phyloP scores from a whole-genome alignment of 768 basidiomycete genomes.

The Kwoniella heveanensis region DNA sequence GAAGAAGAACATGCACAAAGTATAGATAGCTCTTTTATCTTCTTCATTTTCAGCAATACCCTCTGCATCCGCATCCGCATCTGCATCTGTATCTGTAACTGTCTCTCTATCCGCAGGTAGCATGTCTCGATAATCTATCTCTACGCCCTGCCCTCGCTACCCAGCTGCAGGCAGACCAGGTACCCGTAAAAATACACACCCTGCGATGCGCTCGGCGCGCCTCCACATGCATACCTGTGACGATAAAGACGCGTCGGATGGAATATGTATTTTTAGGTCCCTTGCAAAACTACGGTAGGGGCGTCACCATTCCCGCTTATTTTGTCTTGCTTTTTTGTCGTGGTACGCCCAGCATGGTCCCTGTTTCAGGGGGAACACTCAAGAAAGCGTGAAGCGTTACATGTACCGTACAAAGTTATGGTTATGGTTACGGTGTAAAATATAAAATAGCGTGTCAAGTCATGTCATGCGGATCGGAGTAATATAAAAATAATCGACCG shows the following conservation, averaged over 20 bases:
- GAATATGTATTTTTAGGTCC: neutral
- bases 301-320: neutral
- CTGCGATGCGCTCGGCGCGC: neutral
- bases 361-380: neutral
- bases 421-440: neutral
- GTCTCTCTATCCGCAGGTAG: too few species aligned
- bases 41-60: too few species aligned
- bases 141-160: too few species aligned
- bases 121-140: too few species aligned
- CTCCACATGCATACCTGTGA: neutral
- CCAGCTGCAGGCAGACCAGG: neutral
- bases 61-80: too few species aligned
- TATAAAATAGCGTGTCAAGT: too few species aligned
- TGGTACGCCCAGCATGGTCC: too few species aligned
- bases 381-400: too few species aligned
- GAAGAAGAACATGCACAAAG: too few species aligned
- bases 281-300: too few species aligned
- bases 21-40: too few species aligned
- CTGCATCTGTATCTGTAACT: too few species aligned
- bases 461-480: neutral
- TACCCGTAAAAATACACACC: neutral
- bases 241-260: neutral
- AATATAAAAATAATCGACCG: neutral
- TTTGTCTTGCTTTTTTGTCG: neutral
- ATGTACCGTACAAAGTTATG: neutral